phyloP scores from a whole-genome alignment of 2,329 filamentous ascomycete genomes.

The Sporothrix brunneoviolacea region DNA sequence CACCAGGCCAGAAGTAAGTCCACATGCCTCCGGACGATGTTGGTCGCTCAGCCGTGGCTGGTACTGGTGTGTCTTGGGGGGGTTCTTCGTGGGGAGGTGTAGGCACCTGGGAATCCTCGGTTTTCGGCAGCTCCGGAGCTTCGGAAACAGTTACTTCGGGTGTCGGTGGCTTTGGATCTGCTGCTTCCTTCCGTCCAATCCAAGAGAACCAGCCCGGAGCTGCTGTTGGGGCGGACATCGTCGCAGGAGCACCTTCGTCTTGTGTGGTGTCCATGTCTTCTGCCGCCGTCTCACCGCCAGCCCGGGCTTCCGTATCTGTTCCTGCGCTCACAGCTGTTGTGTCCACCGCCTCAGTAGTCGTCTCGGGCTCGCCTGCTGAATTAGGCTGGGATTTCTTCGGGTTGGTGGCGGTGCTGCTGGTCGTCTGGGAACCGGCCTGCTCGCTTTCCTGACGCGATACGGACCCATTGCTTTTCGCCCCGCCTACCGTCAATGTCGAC shows the following conservation, averaged over 20 bases:
- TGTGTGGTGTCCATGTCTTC: conserved; percentile 5
- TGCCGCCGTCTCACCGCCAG: not conserved
- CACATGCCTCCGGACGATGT: conserved; percentile 18
- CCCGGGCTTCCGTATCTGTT: not conserved
- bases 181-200: conserved; percentile 8
- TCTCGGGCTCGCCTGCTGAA: not conserved
- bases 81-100: conserved; percentile 13
- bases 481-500: not conserved
- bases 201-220: conserved; percentile 17
- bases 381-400: too few species aligned
- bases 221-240: not conserved
- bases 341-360: not conserved
- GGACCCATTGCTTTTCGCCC: not conserved
- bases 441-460: not conserved
- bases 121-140: conserved; percentile 11
- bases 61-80: conserved; percentile 1
- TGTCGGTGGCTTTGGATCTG: conserved; percentile 16
- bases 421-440: not conserved
- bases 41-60: conserved; percentile 15
- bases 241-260: not conserved
- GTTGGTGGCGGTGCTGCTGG: conserved; percentile 12
- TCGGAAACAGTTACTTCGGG: conserved; percentile 18
- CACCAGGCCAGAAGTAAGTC: conserved; percentile 30
- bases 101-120: not conserved
- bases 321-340: not conserved